A percentile compares a stretch with the other conserved stretches of the same genome.
These are phyloP conservation scores for Fusarium sp. DNA, from an alignment of 2,329 filamentous ascomycete genomes.

Conservation along the genomic window DNA sequence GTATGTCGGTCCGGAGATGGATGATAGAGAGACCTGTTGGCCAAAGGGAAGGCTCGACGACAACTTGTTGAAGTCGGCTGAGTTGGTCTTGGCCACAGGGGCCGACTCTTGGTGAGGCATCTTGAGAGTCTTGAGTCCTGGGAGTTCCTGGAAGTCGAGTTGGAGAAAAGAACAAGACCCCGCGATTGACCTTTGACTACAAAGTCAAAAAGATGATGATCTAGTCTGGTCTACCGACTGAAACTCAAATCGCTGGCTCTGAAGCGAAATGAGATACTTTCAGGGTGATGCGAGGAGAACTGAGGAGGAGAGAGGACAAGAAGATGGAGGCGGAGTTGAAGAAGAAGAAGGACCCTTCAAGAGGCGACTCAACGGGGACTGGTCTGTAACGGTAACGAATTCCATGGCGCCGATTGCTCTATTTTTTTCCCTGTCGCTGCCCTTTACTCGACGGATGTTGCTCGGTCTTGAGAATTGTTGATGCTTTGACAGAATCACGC, in stretches of 20 bases:
- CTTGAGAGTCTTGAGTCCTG: conserved; percentile 22
- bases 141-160: conserved; percentile 3
- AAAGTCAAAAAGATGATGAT: conserved; percentile 12
- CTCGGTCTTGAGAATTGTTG: conserved; percentile 52
- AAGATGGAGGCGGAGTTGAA: conserved; percentile 20
- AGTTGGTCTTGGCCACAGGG: conserved; percentile 44
- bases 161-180: conserved; percentile 8
- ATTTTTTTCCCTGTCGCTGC: conserved; percentile 27
- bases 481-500: conserved; percentile 56
- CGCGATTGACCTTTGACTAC: conserved; percentile 24
- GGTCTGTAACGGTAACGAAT: conserved; percentile 47
- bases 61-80: conserved; percentile 54
- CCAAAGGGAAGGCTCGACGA: conserved; percentile 70
- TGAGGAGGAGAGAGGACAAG: conserved; percentile 11
- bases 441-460: conserved; percentile 40
- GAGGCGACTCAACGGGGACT: conserved; percentile 43
- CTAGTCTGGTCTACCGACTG: conserved; percentile 21
- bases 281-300: conserved; percentile 21
- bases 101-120: conserved; percentile 55
- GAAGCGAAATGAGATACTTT: conserved; percentile 45
- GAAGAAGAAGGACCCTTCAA: conserved; percentile 33
- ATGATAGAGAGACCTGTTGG: conserved; percentile 64
- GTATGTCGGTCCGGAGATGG: conserved; percentile 89
- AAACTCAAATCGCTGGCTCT: conserved; percentile 39
- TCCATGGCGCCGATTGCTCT: conserved; percentile 29